phyloP scores from a whole-genome alignment of 371 early-diverging fungal species.

The Umbelopsis sp. region DNA sequence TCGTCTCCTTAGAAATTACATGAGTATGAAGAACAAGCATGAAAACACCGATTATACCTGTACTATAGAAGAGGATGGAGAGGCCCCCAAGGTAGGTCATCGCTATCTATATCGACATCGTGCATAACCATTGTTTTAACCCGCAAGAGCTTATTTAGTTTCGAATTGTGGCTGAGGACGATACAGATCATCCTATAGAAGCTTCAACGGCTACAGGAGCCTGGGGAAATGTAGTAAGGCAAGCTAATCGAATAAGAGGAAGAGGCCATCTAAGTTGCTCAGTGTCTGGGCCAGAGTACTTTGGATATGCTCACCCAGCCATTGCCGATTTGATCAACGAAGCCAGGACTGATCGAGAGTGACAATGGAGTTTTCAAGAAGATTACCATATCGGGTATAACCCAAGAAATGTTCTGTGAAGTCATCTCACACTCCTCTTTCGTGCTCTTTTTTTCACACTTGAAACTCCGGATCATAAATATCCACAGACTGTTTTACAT shows the following conservation, averaged over 20 bases:
- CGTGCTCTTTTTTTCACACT: background rate
- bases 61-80: conserved; percentile 78
- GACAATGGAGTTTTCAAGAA: conserved; percentile 9
- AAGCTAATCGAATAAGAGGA: conserved; percentile 76
- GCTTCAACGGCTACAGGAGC: conserved; percentile 88
- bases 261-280: conserved; percentile 75
- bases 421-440: background rate
- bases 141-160: conserved; percentile 47
- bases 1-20: conserved; percentile 52
- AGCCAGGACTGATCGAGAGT: background rate
- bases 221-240: conserved; percentile 85
- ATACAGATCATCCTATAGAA: conserved; percentile 62
- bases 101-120: conserved; percentile 9
- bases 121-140: background rate
- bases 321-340: conserved; percentile 90
- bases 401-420: background rate
- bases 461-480: conserved; percentile 4
- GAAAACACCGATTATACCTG: conserved; percentile 69
- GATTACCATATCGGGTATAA: conserved; percentile 6
- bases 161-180: conserved; percentile 78
- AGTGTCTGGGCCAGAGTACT: conserved; percentile 90
- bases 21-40: conserved; percentile 72
- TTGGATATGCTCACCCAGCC: conserved; percentile 87
- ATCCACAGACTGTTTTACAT: background rate
- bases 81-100: conserved; percentile 56